Evolutionary conservation across 2,329 filamentous ascomycete genomes (phyloP), one percentile per base, ranked within the genome.

Genomic region (Lachnellula willkommii): DNA sequence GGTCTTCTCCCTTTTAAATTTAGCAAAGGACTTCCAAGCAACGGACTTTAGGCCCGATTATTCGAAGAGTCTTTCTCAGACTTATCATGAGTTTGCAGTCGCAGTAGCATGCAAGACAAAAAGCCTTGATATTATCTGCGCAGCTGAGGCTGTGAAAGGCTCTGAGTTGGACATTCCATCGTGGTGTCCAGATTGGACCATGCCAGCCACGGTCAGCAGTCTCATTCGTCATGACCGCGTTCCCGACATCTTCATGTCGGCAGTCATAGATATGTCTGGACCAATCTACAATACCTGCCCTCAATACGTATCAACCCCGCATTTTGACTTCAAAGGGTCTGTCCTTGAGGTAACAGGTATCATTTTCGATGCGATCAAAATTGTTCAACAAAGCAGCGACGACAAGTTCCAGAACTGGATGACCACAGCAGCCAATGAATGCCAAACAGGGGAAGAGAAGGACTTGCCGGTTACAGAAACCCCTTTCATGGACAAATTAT

Each of bases 151-250:
- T 20, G 35, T 8, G 14, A 12, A n/a, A n/a, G 9, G 28, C 17
- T 17, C n/a, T 22, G 46, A 39, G 8, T 42, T 58, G 14, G 24
- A 47, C 3, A 20, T 53, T 2, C 56, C 56, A 8, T 47, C 53
- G 3, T 55, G 56, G 55, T 46, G 32, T 15, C 46, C 56, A 36
- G 56, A 58, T 49, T 58, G 56, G 56, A 58, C 37, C 47, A 55
- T 35, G 11, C 53, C 52, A 15, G 28, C 52, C 35, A 53, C 24
- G 5, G 46, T 53, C 40, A 55, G 53, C 42, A 53, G 39, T 28
- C 40, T 58, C 28, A 36, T 58, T 4, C 53, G 56, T 5, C 39
- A 26, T 9, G 50, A 28, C 11, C 53, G 53, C n/a, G 37, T 58
- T 35, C 49, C 56, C 3, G 55, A 55, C 35, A 52, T 35, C 4